phyloP scores from a whole-genome alignment of 768 basidiomycete species.

The Suillus bovinus region DNA sequence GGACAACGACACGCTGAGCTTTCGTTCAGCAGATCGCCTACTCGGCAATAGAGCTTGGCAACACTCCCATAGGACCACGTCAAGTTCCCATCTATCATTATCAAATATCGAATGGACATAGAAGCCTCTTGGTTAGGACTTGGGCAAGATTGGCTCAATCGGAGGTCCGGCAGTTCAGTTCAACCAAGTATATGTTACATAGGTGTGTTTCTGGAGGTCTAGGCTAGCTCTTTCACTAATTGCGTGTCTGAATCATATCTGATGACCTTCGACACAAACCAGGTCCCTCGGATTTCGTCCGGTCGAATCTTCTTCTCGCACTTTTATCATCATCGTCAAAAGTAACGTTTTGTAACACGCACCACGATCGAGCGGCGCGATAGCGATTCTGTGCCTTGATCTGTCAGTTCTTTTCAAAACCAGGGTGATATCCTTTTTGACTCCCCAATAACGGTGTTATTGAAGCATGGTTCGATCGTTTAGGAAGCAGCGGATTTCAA shows the following conservation, averaged over 20 bases:
- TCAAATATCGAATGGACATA: neutral
- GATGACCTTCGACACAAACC: neutral
- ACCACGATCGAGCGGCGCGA: neutral
- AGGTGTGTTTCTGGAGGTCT: neutral
- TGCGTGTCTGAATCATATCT: too few relatives aligned
- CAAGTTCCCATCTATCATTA: neutral
- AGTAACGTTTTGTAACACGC: neutral
- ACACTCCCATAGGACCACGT: neutral
- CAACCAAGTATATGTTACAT: neutral
- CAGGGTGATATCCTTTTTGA: neutral
- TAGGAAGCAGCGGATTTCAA: neutral
- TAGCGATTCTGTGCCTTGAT: too few relatives aligned
- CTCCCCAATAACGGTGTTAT: neutral
- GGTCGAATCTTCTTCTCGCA: neutral
- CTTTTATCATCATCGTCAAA: neutral
- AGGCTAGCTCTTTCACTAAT: neutral
- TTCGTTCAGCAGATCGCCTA: too few relatives aligned
- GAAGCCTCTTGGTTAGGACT: neutral
- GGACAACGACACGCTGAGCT: too few relatives aligned
- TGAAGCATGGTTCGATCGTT: neutral
- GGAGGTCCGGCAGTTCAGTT: neutral
- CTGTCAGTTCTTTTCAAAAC: neutral
- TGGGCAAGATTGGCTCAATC: neutral
- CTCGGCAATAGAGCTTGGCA: too few relatives aligned
- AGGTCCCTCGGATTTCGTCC: neutral